These are phyloP conservation scores for Thymus mandschuricus DNA, from an alignment of 257 asterid genomes.

Conservation along the genomic window DNA sequence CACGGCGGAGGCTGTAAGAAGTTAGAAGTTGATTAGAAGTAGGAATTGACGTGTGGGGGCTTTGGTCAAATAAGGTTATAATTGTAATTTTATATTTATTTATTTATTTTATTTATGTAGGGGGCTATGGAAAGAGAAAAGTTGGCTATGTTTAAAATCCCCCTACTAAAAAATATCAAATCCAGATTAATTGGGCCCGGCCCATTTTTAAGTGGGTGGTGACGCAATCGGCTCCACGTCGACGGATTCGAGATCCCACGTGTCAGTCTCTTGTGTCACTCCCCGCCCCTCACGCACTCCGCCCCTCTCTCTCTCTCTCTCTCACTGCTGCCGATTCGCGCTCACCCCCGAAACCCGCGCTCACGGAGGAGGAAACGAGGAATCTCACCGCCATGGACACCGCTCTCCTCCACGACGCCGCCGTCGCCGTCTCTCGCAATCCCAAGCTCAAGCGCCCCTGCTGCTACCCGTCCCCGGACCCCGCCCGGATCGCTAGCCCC, in stretches of 20 bases:
- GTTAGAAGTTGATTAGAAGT: no score
- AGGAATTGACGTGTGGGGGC: no score
- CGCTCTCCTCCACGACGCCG: constrained; percentile 48
- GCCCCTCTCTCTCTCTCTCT: constrained; percentile 21
- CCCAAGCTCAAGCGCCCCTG: constrained; percentile 74
- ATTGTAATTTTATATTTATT: no score
- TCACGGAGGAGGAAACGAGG: neutral
- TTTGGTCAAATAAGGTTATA: no score
- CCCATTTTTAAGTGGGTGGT: neutral
- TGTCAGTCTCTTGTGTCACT: constrained; percentile 37
- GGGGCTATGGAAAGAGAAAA: no score
- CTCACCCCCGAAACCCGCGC: neutral
- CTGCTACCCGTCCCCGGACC: constrained; percentile 35
- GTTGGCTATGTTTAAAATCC: no score
- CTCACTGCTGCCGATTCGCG: constrained; percentile 10
- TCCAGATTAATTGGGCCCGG: no score
- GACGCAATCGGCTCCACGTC: constrained; percentile 18
- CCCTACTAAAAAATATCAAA: no score
- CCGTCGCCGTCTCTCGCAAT: constrained; percentile 41
- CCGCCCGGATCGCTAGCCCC: constrained; percentile 22
- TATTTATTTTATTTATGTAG: no score
- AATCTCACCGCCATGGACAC: constrained; percentile 54
- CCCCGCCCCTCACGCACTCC: constrained; percentile 32
- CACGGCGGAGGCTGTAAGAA: no score
- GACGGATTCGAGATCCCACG: constrained; percentile 37